Base-by-base conservation (phyloP, 2,329 filamentous ascomycete species). In the Colletotrichum godetiae region DNA sequence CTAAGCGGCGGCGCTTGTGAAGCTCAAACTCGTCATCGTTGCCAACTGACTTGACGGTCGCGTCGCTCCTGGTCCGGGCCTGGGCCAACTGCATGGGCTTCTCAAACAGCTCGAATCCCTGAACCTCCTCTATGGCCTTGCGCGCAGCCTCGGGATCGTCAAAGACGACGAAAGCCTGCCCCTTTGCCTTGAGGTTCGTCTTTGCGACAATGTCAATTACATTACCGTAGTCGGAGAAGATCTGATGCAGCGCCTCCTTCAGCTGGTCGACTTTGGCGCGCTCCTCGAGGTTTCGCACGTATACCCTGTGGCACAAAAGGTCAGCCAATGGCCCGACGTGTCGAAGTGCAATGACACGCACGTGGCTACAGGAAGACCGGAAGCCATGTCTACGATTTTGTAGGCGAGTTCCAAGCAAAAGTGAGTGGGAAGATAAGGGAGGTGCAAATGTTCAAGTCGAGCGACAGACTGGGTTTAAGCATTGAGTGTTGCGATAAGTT, bases 81-180 rank as follows among this genome's bases (percentile, higher is more conserved):
- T 95, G 92, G 19, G 94, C 92, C 42, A 98, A 83, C 73, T 92
- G 89, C 92, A 99, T 97, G 1, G 93, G 92, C 85, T 98, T 97
- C 62, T 94, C 95, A 78, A 97, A 97, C 5, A 99, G 86, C 78
- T 97, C 94, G 82, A 99, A 99, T 10, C 95, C 96, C 79, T 98
- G 93, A 75, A 97, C 88, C 78, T 97, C 94, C 64, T 97, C 94
- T 75, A 98, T 93, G 22, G 97, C 96, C 75, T 91, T 89, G 65
- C 89, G 86, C 4, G 95, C 95, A n/a, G 92, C 90, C 68, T 95
- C 93, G n/a, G 92, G 86, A 74, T 87, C 89, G 78, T 97, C 95
- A 81, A 95, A 98, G 58, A 98, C 95, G 62, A 99, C 86, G 81
- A 99, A 99, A 0, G 97, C 97, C 84, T 99, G 97, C 13, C 97